Evolutionary conservation across 192 early-diverging fungal species (phyloP), one percentile per base, ranked within the genome.

Genomic region (Entophlyctis luteolus): DNA sequence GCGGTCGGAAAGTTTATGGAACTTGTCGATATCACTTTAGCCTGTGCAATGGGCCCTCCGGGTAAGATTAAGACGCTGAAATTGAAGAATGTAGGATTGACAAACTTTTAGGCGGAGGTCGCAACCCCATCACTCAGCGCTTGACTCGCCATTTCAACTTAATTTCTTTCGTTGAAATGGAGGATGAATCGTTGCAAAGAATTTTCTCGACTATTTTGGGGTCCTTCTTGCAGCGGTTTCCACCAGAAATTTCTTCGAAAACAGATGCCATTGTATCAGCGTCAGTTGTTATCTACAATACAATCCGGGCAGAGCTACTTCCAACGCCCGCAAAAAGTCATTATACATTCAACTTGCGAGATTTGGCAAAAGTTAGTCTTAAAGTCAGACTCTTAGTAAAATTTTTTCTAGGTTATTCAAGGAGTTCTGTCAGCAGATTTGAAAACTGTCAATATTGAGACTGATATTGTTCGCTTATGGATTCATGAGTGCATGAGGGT

Each of bases 241-340:
- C 60, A n/a, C 67, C 77, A 2, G 83, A 86, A 35, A 79, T 86
- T 42, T 60, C 69, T 6, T 74, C 70, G 32, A 48, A 70, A 57
- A 76, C 81, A 2, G 74, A 71, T 36, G 42, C 78, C 16, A 73
- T 86, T 28, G 81, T 86, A 23, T 29, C 72, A 10, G 81, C 84
- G 1, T 83, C 84, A 0, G 75, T 83, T 57, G 35, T 55, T 33
- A 83, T 86, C 37, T 86, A 86, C 71, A 83, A 80, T 55, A 83
- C 78, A 28, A 83, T 83, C 48, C 71, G 80, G 8, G 70, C 75
- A 3, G 81, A 81, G 59, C 73, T 86, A 6, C 67, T 86, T 10
- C 84, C 84, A 20, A 86, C 84, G 3, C 84, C 84, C 0, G 77
- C 79, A 55, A 86, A 86, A 49, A 85, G 85, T 12, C 84, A 86